These are phyloP conservation scores for Borealophlyctis nickersoniae DNA, from an alignment of 192 early-diverging fungal species.

Conservation along the genomic window DNA sequence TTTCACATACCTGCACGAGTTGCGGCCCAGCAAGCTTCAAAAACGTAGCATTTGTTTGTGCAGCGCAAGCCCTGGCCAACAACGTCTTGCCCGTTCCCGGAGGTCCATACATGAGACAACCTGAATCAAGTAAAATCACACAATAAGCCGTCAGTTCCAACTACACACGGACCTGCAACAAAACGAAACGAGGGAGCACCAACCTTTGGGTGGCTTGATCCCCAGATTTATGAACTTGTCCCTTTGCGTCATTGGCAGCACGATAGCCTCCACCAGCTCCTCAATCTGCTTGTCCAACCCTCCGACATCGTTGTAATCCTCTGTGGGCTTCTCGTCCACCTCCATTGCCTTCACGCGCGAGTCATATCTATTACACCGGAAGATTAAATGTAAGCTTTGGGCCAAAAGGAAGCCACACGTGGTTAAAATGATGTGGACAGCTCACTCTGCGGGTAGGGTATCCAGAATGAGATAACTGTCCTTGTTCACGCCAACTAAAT, in stretches of 20 bases:
- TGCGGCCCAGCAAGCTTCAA: conserved; percentile 96
- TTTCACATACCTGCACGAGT: conserved; percentile 77
- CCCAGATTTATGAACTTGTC: conserved; percentile 93
- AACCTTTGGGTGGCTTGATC: conserved; percentile 98
- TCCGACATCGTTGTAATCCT: conserved; percentile 94
- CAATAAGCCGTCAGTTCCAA: too few relatives aligned
- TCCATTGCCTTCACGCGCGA: conserved; percentile 99
- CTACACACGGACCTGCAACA: too few relatives aligned
- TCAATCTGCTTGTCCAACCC: conserved; percentile 95
- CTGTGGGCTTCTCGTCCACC: conserved; percentile 98
- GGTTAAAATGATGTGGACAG: too few relatives aligned
- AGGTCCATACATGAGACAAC: conserved; percentile 90
- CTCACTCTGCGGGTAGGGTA: conserved; percentile 91
- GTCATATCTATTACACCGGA: conserved; percentile 85
- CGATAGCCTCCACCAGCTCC: conserved; percentile 96
- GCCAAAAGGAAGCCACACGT: not conserved
- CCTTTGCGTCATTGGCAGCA: conserved; percentile 93
- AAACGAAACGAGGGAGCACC: too few relatives aligned
- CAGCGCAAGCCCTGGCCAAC: conserved; percentile 95
- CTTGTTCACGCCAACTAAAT: conserved; percentile 97
- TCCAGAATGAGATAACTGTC: conserved; percentile 95
- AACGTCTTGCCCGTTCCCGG: conserved; percentile 98
- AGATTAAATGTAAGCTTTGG: too few relatives aligned
- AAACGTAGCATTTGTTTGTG: conserved; percentile 93
- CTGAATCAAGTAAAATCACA: not conserved